Conservation (phyloP, 768 basidiomycete species). For the Hortiboletus campestris region DNA sequence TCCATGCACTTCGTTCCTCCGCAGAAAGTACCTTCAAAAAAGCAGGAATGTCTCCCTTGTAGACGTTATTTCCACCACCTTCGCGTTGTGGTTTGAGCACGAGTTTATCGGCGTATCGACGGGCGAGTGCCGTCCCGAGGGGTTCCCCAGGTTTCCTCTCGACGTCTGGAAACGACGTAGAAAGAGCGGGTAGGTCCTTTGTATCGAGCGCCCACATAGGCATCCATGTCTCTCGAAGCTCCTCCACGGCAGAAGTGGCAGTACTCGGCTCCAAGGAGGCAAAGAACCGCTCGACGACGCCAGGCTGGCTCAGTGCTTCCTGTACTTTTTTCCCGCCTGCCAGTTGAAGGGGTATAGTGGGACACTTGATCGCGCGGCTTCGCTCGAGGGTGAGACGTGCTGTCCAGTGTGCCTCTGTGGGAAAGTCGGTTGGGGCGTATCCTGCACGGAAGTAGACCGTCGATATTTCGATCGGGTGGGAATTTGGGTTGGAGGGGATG, state of each 20-base stretch:
- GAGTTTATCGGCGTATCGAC: slow-evolving; percentile 44
- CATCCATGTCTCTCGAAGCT: slow-evolving; percentile 78
- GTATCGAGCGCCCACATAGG: slow-evolving; percentile 78
- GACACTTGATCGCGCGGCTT: slow-evolving; percentile 89
- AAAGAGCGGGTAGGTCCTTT: background rate
- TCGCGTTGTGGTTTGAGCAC: slow-evolving; percentile 98
- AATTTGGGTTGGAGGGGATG: slow-evolving; percentile 6
- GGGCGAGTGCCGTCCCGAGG: slow-evolving; percentile 22
- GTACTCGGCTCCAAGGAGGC: slow-evolving; percentile 32
- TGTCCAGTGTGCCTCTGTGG: slow-evolving; percentile 58
- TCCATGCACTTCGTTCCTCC: slow-evolving; percentile 80
- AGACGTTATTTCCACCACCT: slow-evolving; percentile 96
- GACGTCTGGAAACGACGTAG: background rate
- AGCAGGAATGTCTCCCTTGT: slow-evolving; percentile 74
- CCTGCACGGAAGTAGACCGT: slow-evolving; percentile 90
- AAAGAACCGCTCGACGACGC: slow-evolving; percentile 74
- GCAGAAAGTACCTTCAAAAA: slow-evolving; percentile 65
- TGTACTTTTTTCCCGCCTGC: slow-evolving; percentile 97
- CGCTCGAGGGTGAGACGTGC: slow-evolving; percentile 79
- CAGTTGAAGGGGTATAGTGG: slow-evolving; percentile 86
- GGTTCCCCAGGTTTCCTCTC: slow-evolving; percentile 11
- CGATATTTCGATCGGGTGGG: slow-evolving; percentile 61
- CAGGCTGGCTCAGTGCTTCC: slow-evolving; percentile 74
- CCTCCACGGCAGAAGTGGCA: slow-evolving; percentile 33
- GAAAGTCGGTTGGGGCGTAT: slow-evolving; percentile 83